A percentile compares a stretch with the other conserved stretches of the same genome.
These are phyloP conservation scores for Cruciata laevipes DNA, from an alignment of 257 asterid species.

Conservation along the genomic window DNA sequence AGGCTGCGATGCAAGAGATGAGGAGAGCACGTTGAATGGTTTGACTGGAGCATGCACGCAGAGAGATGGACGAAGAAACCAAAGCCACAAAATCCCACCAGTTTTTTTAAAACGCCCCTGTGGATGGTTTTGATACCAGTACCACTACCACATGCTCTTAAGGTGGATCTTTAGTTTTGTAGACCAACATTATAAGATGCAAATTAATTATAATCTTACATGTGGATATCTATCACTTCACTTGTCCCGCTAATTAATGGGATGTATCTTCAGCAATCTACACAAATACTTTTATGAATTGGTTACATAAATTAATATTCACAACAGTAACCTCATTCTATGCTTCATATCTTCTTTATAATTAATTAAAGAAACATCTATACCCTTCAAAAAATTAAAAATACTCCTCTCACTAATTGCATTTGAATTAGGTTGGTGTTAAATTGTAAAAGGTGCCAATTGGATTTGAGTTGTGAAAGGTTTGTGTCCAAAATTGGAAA, in stretches of 20 bases:
- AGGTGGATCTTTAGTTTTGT: not conserved
- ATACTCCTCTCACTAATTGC: too few species aligned
- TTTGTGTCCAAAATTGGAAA: too few species aligned
- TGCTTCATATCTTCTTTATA: too few species aligned
- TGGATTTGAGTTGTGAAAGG: too few species aligned
- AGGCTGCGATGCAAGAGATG: conserved; percentile 55
- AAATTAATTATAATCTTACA: not conserved
- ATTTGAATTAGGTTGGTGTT: too few species aligned
- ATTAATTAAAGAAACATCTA: too few species aligned
- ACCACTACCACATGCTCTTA: not conserved
- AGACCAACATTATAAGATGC: not conserved
- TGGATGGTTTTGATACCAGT: not conserved
- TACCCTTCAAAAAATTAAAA: too few species aligned
- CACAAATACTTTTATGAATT: not conserved
- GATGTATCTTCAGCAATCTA: too few species aligned
- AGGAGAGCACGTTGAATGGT: conserved; percentile 46
- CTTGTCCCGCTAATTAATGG: too few species aligned
- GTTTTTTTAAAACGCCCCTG: not conserved
- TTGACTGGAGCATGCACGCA: conserved; percentile 37
- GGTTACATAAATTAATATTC: not conserved
- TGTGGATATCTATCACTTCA: not conserved
- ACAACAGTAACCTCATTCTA: too few species aligned
- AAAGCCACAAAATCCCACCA: conserved; percentile 30
- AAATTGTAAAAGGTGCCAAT: too few species aligned
- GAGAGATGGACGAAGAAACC: conserved; percentile 32